Evolutionary conservation across 495 filamentous ascomycete species (phyloP).

Genomic region (Lasiosphaeria hispida): DNA sequence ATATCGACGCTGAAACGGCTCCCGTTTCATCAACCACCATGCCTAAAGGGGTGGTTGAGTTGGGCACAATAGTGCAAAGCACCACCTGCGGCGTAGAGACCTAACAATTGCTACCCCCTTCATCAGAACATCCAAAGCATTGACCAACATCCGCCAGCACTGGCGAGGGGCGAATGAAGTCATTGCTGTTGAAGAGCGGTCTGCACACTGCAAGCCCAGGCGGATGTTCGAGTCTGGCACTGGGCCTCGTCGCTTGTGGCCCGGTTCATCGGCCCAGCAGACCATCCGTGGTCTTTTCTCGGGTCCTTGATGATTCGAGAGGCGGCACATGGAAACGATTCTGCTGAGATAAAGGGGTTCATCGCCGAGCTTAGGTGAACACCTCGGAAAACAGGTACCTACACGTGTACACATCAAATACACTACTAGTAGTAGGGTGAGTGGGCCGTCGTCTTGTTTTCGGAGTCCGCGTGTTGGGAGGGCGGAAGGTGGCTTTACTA

Average conservation of each 20-base stretch:
- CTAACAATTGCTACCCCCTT: neutral
- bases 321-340: too few species aligned
- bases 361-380: too few species aligned
- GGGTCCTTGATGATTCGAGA: neutral
- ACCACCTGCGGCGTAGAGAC: neutral
- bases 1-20: constrained; percentile 24
- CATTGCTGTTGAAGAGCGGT: constrained; percentile 9
- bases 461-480: too few species aligned
- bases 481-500: too few species aligned
- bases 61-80: neutral
- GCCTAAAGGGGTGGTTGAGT: constrained; percentile 10
- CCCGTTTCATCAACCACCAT: constrained; percentile 26
- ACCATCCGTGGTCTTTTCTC: neutral
- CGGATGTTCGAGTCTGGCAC: neutral
- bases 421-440: too few species aligned
- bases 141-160: constrained; percentile 6
- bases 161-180: constrained; percentile 11
- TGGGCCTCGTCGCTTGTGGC: constrained; percentile 1
- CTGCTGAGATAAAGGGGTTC: too few species aligned
- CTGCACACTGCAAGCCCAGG: constrained; percentile 7
- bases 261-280: constrained; percentile 8
- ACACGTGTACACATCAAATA: too few species aligned
- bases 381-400: too few species aligned
- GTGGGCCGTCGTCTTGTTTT: too few species aligned
- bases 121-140: neutral